Conservation (phyloP, 768 basidiomycete species). For the Russula compacta region DNA sequence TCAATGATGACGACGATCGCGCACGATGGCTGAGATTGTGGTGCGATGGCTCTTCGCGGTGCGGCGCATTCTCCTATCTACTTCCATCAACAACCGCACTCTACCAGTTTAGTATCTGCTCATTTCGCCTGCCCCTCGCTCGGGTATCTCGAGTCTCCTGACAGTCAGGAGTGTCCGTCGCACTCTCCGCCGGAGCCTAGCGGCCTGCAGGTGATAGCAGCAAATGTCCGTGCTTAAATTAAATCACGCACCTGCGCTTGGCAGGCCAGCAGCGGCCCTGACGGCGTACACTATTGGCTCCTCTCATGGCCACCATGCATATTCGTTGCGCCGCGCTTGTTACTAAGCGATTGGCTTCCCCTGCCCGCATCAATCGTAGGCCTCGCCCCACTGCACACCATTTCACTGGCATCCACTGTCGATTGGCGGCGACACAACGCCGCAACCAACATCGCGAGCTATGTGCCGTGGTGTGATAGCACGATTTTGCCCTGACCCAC, state of each 20-base stretch:
- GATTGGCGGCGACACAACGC: conserved; percentile 9
- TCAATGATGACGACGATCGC: conserved; percentile 14
- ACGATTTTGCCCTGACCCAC: conserved; percentile 9
- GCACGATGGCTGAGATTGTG: conserved; percentile 3
- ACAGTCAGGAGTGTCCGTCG: conserved; percentile 14
- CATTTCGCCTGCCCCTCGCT: conserved; percentile 7
- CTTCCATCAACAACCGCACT: conserved; percentile 5
- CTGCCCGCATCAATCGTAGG: background rate
- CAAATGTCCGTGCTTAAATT: conserved; percentile 17
- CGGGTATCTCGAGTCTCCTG: conserved; percentile 7
- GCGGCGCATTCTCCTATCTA: conserved; percentile 12
- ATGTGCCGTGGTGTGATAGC: conserved; percentile 3
- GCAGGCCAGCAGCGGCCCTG: conserved; percentile 14
- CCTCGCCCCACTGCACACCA: conserved; percentile 11
- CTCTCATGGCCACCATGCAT: conserved; percentile 17
- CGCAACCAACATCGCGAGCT: conserved; percentile 7
- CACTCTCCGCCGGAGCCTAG: background rate
- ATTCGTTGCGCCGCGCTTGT: conserved; percentile 18
- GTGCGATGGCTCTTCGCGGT: conserved; percentile 7
- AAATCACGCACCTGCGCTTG: conserved; percentile 13
- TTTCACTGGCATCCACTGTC: conserved; percentile 5
- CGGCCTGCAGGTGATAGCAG: conserved; percentile 19
- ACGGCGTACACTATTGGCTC: conserved; percentile 6
- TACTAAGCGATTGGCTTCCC: conserved; percentile 15
- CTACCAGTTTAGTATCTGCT: background rate